Conservation (phyloP, 305 asterid genomes). For the Salvia sclarea region DNA sequence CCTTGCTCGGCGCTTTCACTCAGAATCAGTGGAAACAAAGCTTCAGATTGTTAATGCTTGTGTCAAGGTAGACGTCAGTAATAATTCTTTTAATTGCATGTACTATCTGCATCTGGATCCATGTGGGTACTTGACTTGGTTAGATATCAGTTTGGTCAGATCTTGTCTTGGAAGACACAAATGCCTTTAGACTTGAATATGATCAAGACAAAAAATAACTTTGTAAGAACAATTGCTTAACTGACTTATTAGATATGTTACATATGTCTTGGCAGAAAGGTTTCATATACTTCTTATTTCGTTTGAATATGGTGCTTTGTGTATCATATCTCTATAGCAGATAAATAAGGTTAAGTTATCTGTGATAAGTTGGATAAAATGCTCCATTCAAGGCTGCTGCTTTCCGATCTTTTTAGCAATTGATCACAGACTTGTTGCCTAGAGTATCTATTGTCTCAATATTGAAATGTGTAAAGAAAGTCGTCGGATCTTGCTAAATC, state of each 20-base stretch:
- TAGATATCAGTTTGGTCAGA: conserved; percentile 13
- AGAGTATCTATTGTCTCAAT: conserved; percentile 12
- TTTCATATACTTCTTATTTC: neutral
- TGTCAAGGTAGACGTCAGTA: conserved; percentile 59
- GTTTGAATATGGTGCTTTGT: neutral
- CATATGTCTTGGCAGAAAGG: neutral
- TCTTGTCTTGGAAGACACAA: conserved; percentile 6
- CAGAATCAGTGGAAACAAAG: conserved; percentile 77
- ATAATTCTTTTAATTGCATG: conserved; percentile 17
- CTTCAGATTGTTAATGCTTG: conserved; percentile 86
- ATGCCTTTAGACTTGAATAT: conserved; percentile 17
- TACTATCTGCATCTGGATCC: conserved; percentile 8
- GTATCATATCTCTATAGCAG: neutral
- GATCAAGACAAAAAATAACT: neutral
- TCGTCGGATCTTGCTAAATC: neutral
- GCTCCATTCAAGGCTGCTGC: neutral
- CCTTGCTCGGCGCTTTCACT: conserved; percentile 70
- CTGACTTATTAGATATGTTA: conserved; percentile 10
- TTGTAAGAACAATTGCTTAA: neutral
- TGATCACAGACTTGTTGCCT: conserved; percentile 22
- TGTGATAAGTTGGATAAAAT: neutral
- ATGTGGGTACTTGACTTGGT: conserved; percentile 14
- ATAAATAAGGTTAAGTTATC: neutral
- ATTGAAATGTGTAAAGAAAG: neutral
- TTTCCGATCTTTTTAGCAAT: conserved; percentile 1